A percentile compares a stretch with the other conserved stretches of the same genome.
phyloP scores from a whole-genome alignment of 2,329 filamentous ascomycete species.

The Botryotinia globosa region DNA sequence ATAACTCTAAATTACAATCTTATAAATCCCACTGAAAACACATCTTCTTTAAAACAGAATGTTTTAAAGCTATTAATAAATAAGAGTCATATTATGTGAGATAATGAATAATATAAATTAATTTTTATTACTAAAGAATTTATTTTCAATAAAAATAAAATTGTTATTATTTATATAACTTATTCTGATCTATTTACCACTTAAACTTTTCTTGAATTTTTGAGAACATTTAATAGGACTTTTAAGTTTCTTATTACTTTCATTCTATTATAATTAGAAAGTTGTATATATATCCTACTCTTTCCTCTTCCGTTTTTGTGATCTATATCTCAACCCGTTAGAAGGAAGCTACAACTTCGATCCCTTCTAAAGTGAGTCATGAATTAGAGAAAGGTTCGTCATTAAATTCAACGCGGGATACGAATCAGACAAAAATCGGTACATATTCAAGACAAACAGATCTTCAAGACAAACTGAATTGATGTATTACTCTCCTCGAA shows the following conservation, averaged over 20 bases:
- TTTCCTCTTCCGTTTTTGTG: neutral
- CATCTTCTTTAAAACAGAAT: too few species aligned
- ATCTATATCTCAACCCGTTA: neutral
- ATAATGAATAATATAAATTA: too few species aligned
- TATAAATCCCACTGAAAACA: too few species aligned
- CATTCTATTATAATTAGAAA: neutral
- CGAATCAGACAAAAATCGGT: too few species aligned
- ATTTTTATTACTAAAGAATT: neutral
- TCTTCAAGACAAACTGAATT: too few species aligned
- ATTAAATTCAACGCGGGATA: too few species aligned
- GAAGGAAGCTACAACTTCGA: neutral
- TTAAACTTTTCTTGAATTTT: neutral
- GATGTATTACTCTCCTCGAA: too few species aligned
- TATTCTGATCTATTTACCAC: neutral
- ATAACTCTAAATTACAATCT: too few species aligned
- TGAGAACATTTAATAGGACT: neutral
- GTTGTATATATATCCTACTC: neutral
- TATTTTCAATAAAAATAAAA: neutral
- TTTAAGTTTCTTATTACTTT: neutral
- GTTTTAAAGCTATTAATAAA: too few species aligned
- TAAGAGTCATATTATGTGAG: too few species aligned
- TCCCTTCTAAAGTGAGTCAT: neutral
- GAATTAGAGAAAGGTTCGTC: too few species aligned
- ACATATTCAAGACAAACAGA: too few species aligned
- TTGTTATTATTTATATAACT: neutral